Evolutionary conservation across 495 filamentous ascomycete species (phyloP).

Genomic region (Annulohypoxylon maeteangense): DNA sequence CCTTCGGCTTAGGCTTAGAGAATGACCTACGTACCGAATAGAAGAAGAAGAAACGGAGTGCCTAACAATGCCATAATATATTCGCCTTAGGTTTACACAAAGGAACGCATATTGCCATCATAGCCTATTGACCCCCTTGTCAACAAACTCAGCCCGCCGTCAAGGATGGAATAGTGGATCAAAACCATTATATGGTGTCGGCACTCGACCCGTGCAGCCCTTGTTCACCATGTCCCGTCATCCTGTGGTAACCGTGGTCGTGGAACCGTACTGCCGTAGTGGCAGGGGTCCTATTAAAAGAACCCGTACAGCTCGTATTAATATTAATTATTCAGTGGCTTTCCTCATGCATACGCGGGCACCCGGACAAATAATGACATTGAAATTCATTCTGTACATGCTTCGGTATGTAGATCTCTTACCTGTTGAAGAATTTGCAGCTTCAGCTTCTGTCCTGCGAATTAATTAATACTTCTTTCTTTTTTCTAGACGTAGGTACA

Average conservation of each 20-base stretch:
- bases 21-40: not conserved
- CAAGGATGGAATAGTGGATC: not conserved
- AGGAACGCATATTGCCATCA: not conserved
- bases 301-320: not conserved
- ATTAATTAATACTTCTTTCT: not conserved
- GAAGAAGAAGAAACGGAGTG: not conserved
- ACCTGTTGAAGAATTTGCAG: not conserved
- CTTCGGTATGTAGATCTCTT: not conserved
- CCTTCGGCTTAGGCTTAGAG: not conserved
- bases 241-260: not conserved
- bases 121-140: conserved; percentile 33
- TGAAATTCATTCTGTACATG: no score
- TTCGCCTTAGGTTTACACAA: not conserved
- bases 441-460: not conserved
- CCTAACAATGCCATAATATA: conserved; percentile 27
- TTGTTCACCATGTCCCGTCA: not conserved
- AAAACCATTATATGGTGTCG: not conserved
- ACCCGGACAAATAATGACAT: not conserved
- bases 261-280: conserved; percentile 9
- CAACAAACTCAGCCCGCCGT: not conserved
- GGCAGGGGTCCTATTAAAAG: conserved; percentile 10
- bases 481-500: not conserved
- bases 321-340: not conserved
- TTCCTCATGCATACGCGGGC: not conserved
- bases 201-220: not conserved